Base-by-base conservation (phyloP, 192 early-diverging fungal genomes). In the Chytriomyces confervae region DNA sequence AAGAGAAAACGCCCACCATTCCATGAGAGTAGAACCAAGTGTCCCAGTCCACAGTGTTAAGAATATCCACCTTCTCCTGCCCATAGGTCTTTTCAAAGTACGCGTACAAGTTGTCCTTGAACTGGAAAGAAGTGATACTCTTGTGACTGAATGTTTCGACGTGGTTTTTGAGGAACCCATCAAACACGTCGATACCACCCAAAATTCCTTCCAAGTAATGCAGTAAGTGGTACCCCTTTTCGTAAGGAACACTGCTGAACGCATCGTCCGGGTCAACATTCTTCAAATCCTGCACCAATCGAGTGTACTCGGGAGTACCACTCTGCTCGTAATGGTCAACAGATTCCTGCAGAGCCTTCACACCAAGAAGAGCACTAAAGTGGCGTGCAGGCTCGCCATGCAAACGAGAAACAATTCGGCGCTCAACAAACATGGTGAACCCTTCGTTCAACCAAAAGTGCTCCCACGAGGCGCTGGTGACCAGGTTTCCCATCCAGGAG, bases 371-470 rank as follows among this genome's bases (percentile, higher is more conserved):
- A 79, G 96, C 92, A 64, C 86, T 86, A 76, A 99, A 96, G 76
- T 97, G 93, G 23, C 90, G 84, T 7, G 84, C 85, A 45, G 88
- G 84, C 75, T 95, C 91, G 66, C 96, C 95, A 73, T 92, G 86
- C 46, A 96, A 86, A 5, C 92, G 77, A n/a, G 82, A 92, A 50
- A 91, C 71, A 62, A 98, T 97, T 85, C 95, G 96, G 79, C 95
- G 90, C 84, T 99, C 95, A 66, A 95, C 87, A 81, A 95, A 96
- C 24, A 96, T 90, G 6, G 96, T 98, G 6, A 65, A 65, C 68
- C 97, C 96, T 86, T 99, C 97, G 76, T 98, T 99, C 43, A 98
- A 86, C 97, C 95, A 96, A 78, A 93, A 92, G 71, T 90, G 84
- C 79, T 89, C 87, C 90, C 72, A 79, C 6, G 57, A 49, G 16